Percentiles rank a stretch among this genome's conserved stretches.
phyloP scores from a whole-genome alignment of 1,284 basidiomycete species.

The Leccinum pachyderme region DNA sequence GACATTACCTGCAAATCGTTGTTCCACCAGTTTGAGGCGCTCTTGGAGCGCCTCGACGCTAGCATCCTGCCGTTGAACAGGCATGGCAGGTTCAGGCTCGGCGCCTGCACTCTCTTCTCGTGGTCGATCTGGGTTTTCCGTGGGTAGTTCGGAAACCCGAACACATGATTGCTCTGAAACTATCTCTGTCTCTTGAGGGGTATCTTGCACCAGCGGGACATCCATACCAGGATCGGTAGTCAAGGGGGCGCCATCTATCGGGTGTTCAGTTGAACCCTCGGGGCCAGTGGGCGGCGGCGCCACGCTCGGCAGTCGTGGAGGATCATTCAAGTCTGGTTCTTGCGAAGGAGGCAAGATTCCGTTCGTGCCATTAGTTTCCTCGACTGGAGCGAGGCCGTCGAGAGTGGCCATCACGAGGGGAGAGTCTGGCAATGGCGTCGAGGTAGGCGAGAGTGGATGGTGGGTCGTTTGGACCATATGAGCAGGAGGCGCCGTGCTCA shows the following conservation, averaged over 20 bases:
- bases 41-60: constrained; percentile 60
- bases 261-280: neutral
- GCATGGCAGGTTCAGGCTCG: constrained; percentile 7
- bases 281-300: neutral
- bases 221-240: neutral
- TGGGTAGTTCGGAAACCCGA: constrained; percentile 2
- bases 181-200: neutral
- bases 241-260: neutral
- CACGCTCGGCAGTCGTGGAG: neutral
- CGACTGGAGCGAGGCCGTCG: neutral
- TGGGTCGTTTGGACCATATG: constrained; percentile 27
- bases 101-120: neutral
- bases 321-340: constrained; percentile 2
- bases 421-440: constrained; percentile 41
- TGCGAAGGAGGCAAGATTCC: neutral
- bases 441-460: constrained; percentile 42
- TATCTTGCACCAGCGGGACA: neutral
- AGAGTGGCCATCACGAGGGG: neutral
- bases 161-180: neutral
- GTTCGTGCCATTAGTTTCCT: constrained; percentile 2
- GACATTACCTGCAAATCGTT: constrained; percentile 63
- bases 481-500: constrained; percentile 34
- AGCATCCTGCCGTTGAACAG: constrained; percentile 18
- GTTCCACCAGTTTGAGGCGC: constrained; percentile 65
- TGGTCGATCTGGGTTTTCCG: neutral